Evolutionary conservation across 73 alveolate genomes (phyloP).

Genomic region (Paramecium caudatum): DNA sequence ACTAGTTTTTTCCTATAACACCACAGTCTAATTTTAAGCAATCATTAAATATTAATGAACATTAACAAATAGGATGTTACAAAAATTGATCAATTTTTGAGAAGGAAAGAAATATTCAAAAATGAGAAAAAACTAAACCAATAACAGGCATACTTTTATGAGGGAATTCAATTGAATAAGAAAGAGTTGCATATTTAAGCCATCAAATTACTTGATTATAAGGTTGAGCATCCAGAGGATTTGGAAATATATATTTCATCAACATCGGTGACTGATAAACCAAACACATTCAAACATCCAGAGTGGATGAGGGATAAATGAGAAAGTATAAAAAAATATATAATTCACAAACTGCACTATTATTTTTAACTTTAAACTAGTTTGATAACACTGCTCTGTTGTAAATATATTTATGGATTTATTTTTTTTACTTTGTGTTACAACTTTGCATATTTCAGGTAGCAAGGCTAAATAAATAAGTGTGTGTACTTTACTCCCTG

Average conservation of each 20-base stretch:
- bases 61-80: slow-evolving; percentile 8
- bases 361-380: slow-evolving; percentile 23
- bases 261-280: not conserved
- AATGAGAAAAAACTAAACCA: slow-evolving; percentile 21
- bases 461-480: slow-evolving; percentile 23
- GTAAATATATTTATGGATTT: slow-evolving; percentile 30
- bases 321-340: not conserved
- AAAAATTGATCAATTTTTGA: not conserved
- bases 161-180: slow-evolving; percentile 42
- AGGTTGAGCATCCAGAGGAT: not conserved
- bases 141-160: not conserved
- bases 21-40: too few species aligned
- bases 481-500: not conserved
- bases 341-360: slow-evolving; percentile 34
- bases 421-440: slow-evolving; percentile 4
- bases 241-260: slow-evolving; percentile 25
- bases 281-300: not conserved
- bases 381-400: slow-evolving; percentile 19
- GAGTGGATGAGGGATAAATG: not conserved
- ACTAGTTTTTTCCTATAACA: slow-evolving; percentile 39
- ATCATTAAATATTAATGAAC: too few species aligned
- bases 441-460: slow-evolving; percentile 29
- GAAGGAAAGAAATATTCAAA: slow-evolving; percentile 5
- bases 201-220: not conserved
- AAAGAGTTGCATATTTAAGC: not conserved